phyloP scores from a whole-genome alignment of 306 rosid species.

The Fragaria nilgerrensis region DNA sequence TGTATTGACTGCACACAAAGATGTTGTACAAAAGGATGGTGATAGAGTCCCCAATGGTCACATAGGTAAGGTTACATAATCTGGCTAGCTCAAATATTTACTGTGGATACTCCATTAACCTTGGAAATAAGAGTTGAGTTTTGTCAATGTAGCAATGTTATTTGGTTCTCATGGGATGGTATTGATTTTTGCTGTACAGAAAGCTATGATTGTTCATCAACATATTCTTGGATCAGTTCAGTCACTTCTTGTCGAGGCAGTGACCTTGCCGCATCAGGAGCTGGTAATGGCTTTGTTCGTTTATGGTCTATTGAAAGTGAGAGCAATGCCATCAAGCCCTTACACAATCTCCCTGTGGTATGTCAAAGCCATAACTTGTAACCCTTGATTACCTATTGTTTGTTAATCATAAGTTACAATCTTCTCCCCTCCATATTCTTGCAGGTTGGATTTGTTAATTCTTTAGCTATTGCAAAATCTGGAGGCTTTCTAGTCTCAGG shows the following conservation, averaged over 20 bases:
- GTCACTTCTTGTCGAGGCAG: constrained; percentile 72
- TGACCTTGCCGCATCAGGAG: constrained; percentile 94
- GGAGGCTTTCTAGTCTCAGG: constrained; percentile 81
- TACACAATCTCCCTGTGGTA: constrained; percentile 75
- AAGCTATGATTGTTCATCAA: constrained; percentile 46
- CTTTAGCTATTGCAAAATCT: constrained; percentile 85
- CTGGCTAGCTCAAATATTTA: background rate
- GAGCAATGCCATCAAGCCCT: constrained; percentile 50
- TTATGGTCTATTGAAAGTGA: constrained; percentile 75
- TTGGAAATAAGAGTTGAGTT: background rate
- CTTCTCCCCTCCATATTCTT: constrained; percentile 12
- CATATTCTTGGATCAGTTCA: constrained; percentile 81
- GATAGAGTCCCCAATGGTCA: constrained; percentile 59
- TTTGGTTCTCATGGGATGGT: constrained; percentile 25
- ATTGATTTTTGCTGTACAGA: constrained; percentile 46
- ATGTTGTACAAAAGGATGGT: constrained; percentile 40
- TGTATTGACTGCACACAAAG: constrained; percentile 32
- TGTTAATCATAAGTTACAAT: background rate
- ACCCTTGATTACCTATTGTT: constrained; percentile 3
- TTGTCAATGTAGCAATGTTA: background rate
- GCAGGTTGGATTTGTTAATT: constrained; percentile 94
- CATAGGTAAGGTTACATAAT: constrained; percentile 40
- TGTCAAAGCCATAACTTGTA: constrained; percentile 33
- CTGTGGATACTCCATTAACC: background rate
- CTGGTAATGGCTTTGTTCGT: constrained; percentile 83